Evolutionary conservation across 768 basidiomycete genomes (phyloP).

Genomic region (Psilocybe cyanescens): DNA sequence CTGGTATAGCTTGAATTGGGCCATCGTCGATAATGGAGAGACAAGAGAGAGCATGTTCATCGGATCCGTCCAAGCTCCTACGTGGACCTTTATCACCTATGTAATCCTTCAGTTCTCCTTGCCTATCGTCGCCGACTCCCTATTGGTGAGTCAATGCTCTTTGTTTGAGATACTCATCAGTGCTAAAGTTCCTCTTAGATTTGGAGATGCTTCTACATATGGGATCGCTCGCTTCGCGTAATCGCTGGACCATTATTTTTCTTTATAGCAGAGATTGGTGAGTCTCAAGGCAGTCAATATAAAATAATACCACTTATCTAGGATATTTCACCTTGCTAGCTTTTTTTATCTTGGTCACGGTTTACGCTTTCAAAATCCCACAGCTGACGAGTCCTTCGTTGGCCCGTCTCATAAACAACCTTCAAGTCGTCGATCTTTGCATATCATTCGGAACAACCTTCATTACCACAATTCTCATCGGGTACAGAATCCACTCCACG

Average conservation of each 20-base stretch:
- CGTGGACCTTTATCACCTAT: neutral
- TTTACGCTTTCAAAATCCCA: neutral
- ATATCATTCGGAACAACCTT: neutral
- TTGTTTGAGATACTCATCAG: neutral
- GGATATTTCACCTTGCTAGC: neutral
- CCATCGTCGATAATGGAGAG: neutral
- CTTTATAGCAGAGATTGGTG: neutral
- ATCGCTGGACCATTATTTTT: neutral
- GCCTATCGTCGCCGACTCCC: neutral
- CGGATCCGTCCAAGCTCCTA: neutral
- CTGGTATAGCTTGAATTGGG: neutral
- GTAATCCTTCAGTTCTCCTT: neutral
- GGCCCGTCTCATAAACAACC: neutral
- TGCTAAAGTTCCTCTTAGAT: neutral
- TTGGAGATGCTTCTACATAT: constrained; percentile 6
- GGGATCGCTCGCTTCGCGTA: neutral
- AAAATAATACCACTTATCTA: no score
- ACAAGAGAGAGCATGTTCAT: neutral
- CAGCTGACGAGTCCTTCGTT: neutral
- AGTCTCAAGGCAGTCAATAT: neutral
- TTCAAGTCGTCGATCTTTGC: neutral
- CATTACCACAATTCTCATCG: neutral
- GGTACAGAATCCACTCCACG: neutral
- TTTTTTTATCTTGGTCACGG: neutral
- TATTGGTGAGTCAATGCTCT: neutral